These are phyloP conservation scores for Cucurbita argyrosperma DNA, from an alignment of 306 rosid species.

Conservation along the genomic window DNA sequence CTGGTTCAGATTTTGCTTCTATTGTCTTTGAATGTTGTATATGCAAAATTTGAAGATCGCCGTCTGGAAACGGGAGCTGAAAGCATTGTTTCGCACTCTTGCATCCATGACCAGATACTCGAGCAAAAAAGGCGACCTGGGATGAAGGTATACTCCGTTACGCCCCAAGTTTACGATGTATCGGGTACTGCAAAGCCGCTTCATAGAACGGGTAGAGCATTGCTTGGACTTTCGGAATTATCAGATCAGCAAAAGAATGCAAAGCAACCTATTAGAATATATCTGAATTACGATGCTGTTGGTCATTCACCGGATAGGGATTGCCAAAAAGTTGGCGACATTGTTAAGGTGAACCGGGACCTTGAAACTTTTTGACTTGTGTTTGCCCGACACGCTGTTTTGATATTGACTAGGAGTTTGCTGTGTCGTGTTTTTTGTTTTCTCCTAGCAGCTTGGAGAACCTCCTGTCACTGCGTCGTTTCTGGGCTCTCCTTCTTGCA, in stretches of 20 bases:
- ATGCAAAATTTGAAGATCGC: constrained; percentile 26
- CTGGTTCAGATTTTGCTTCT: constrained; percentile 49
- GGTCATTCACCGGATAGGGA: constrained; percentile 94
- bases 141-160: constrained; percentile 70
- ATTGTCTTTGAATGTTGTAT: constrained; percentile 33
- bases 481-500: constrained; percentile 57
- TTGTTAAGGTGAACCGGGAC: constrained; percentile 61
- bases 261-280: constrained; percentile 77
- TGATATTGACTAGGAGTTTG: constrained; percentile 3
- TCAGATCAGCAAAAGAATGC: constrained; percentile 34
- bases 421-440: not conserved
- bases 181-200: constrained; percentile 30
- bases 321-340: constrained; percentile 59
- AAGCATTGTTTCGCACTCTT: constrained; percentile 68
- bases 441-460: constrained; percentile 68
- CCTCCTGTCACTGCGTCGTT: constrained; percentile 39
- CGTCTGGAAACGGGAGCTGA: constrained; percentile 26
- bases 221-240: constrained; percentile 45
- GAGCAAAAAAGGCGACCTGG: constrained; percentile 86
- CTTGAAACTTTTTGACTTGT: not conserved
- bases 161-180: constrained; percentile 63
- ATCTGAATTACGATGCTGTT: constrained; percentile 91
- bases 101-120: constrained; percentile 90
- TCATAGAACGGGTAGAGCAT: constrained; percentile 59
- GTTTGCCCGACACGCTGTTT: not conserved